These are phyloP conservation scores for Phaffomyces thermotolerans DNA, from an alignment of 805 yeast genomes.

Conservation along the genomic window DNA sequence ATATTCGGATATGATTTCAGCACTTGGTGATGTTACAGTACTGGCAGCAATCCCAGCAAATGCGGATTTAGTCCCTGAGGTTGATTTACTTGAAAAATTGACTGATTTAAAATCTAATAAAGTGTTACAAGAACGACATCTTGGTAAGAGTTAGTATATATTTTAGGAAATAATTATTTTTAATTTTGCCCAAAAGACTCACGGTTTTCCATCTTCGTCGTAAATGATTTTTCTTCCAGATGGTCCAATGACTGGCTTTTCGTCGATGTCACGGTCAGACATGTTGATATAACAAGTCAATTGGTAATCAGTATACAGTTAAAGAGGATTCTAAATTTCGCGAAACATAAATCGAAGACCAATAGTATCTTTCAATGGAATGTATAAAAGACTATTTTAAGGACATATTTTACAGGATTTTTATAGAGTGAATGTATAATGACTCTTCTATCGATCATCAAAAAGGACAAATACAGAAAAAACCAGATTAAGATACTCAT, in stretches of 20 bases:
- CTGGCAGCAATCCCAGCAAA: constrained; percentile 10
- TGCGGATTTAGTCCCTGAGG: constrained; percentile 4
- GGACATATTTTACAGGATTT: background rate
- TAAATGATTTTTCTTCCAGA: constrained; percentile 64
- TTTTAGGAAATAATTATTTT: too few relatives aligned
- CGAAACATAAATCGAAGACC: too few relatives aligned
- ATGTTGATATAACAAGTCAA: background rate
- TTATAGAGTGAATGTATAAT: constrained; percentile 28
- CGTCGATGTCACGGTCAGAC: too few relatives aligned
- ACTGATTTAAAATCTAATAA: constrained; percentile 73
- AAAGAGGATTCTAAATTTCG: too few relatives aligned
- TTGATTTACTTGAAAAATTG: constrained; percentile 18
- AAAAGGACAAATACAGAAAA: constrained; percentile 78
- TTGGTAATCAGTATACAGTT: too few relatives aligned
- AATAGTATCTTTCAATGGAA: too few relatives aligned
- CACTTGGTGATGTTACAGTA: constrained; percentile 2
- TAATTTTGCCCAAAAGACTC: too few relatives aligned
- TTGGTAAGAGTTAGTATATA: constrained; percentile 4
- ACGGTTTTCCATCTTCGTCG: constrained; percentile 93
- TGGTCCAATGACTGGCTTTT: constrained; percentile 42
- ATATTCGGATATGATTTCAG: constrained; percentile 15
- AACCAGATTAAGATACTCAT: constrained; percentile 66
- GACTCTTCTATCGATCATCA: constrained; percentile 77
- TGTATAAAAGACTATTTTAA: too few relatives aligned
- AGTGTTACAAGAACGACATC: constrained; percentile 83